Base-by-base conservation (phyloP, 2,329 filamentous ascomycete species). In the Meredithiella fracta region DNA sequence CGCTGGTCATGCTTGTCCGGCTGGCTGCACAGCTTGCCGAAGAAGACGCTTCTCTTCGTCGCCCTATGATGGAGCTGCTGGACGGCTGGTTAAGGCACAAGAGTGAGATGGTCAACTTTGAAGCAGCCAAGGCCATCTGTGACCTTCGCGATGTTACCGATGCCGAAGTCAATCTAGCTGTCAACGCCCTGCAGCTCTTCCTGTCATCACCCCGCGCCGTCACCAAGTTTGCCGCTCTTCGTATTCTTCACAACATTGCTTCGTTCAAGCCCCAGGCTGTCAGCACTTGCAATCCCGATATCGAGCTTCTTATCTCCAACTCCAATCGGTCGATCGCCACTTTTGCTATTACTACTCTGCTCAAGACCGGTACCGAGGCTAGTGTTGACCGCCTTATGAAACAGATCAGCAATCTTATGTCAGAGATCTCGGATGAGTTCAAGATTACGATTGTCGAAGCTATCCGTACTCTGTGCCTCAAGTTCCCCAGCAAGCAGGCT, bases 381-480 rank as follows among this genome's bases (percentile, higher is more conserved):
- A 96, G 89, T 62, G 92, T 98, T 47, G 92, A 98, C 67, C 83
- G 92, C 55, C 72, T 98, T 62, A 96, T 98, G 89, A 96, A 96
- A 77, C 90, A 97, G 69, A 97, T 98, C 60, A 89, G 88, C 23
- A 85, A 86, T 40, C 96, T 98, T 73, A 97, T 98, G 92, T 87
- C 90, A 3, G 92, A 97, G 70, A 97, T 97, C 62, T 96, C 91
- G 5, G 92, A 98, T 66, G 92, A 98, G 69, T 98, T 98, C 77
- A 98, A 97, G 76, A 95, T 98, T 62, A 98, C 92, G n/a, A 95
- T 98, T 64, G 91, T 98, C 47, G 92, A 98, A 69, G 92, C 92
- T 44, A 96, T 98, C 65, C 85, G 92, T 59, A 97, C 92, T 2
- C 73, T 98, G 42, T 97, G 91, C 68, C 75, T 98, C 63, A 98